A percentile compares a stretch with the other conserved stretches of the same genome.
Conservation (phyloP, 306 rosid species). For the Casuarina equisetifolia region DNA sequence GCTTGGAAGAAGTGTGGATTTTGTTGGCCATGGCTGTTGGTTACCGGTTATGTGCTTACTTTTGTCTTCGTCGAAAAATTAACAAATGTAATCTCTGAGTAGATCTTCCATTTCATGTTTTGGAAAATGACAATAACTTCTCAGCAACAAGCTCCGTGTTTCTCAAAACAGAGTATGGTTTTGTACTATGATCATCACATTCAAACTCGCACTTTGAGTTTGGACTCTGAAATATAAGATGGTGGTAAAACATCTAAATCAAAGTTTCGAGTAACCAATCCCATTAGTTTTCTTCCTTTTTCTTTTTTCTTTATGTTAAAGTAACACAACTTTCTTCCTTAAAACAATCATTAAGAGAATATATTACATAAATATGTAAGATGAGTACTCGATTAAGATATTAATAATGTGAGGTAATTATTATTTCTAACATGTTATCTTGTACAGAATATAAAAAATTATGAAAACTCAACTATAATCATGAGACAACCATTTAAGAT, state of each 20-base stretch:
- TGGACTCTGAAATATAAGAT: background rate
- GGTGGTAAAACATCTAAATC: background rate
- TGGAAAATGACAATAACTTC: background rate
- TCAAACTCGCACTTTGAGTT: constrained; percentile 1
- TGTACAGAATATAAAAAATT: too few species aligned
- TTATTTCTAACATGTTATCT: too few species aligned
- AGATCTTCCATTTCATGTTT: constrained; percentile 6
- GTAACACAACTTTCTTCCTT: too few species aligned
- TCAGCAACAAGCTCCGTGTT: background rate
- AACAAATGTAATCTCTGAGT: constrained; percentile 39
- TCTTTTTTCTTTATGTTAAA: too few species aligned
- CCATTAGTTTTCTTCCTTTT: background rate
- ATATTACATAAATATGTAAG: too few species aligned
- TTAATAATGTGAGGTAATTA: too few species aligned
- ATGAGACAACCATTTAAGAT: too few species aligned
- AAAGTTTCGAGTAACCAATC: background rate
- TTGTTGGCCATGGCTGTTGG: constrained; percentile 69
- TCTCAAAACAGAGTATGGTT: background rate
- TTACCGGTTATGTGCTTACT: constrained; percentile 69
- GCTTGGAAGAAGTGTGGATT: constrained; percentile 72
- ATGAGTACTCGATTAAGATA: too few species aligned
- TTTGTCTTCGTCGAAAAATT: constrained; percentile 63
- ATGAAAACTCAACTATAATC: too few species aligned
- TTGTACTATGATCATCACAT: background rate
- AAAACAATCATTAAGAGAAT: too few species aligned